Evolutionary conservation across 495 filamentous ascomycete species (phyloP), one percentile per base, ranked within the genome.

Genomic region (Daldinia childiae): DNA sequence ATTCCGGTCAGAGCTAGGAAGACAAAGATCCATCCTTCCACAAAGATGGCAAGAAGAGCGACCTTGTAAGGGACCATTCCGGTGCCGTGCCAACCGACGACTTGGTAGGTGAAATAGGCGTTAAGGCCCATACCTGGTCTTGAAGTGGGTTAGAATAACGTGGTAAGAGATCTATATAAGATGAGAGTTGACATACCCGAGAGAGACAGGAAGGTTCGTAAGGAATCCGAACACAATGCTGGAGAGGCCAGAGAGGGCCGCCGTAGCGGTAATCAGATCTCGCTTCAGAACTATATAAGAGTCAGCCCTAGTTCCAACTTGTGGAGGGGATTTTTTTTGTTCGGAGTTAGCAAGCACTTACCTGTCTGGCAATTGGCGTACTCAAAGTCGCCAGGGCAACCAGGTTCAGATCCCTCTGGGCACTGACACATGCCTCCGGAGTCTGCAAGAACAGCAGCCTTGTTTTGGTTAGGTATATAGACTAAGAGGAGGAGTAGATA

Each of bases 81-180:
- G 0, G 78, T 80, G 8, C 92, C 92, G 66, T 92, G 90, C 64
- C 83, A 84, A 15, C 92, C 92, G 27, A 95, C 91, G 29, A 95
- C 92, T 59, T 92, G 92, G 77, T 91, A 95, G n/a, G 92, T 89
- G 69, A 95, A 94, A 74, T 94, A 95, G 3, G 92, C 92, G 72
- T 95, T 95, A 48, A 93, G 79, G 21, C 90, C 90, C 92, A 94
- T 94, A 14, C 92, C 92, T 19, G 92, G 92, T 58, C 85, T 87
- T 62, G 27, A 57, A 58, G 9, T 4, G n/a, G 63, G 66, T 82
- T 52, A 81, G 75, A 56, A 52, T 21, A 27, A 41, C 6, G 19
- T 27, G n/a, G 24, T 43, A 15, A 17, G 1, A 50, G 4, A 57
- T 9, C 0, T 7, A 11, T 54, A n/a, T 6, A 83, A 86, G 84